Evolutionary conservation across 331 rosid species (phyloP).

Genomic region (Quercus lobata): DNA sequence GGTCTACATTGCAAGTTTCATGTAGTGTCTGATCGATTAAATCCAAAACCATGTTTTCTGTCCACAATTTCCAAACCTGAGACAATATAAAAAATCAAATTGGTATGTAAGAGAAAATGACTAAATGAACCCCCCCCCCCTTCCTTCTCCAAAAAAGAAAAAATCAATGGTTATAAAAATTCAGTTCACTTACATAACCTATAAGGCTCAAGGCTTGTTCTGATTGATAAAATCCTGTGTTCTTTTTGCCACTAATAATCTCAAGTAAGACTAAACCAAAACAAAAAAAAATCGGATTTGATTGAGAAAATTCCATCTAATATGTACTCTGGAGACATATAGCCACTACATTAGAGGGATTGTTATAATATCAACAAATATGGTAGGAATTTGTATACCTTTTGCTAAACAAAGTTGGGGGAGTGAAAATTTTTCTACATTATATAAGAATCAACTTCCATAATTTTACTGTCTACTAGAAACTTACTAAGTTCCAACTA

Average conservation of each 20-base stretch:
- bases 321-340: constrained; percentile 9
- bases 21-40: constrained; percentile 25
- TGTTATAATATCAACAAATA: too few relatives aligned
- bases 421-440: too few relatives aligned
- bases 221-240: too few relatives aligned
- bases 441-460: too few relatives aligned
- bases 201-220: constrained; percentile 37
- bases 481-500: too few relatives aligned
- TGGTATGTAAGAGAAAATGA: neutral
- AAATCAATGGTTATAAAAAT: neutral
- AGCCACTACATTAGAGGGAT: too few relatives aligned
- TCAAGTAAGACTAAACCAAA: constrained; percentile 56
- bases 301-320: constrained; percentile 40
- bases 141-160: neutral
- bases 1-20: constrained; percentile 28
- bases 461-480: too few relatives aligned
- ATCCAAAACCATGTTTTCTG: constrained; percentile 24
- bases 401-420: too few relatives aligned
- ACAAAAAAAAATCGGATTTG: constrained; percentile 55
- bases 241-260: constrained; percentile 35
- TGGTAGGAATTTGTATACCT: too few relatives aligned
- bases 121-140: too few relatives aligned
- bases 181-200: constrained; percentile 36
- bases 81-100: neutral
- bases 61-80: constrained; percentile 27